Conservation (phyloP, 306 rosid species). For the Ochetophila trinervis region DNA sequence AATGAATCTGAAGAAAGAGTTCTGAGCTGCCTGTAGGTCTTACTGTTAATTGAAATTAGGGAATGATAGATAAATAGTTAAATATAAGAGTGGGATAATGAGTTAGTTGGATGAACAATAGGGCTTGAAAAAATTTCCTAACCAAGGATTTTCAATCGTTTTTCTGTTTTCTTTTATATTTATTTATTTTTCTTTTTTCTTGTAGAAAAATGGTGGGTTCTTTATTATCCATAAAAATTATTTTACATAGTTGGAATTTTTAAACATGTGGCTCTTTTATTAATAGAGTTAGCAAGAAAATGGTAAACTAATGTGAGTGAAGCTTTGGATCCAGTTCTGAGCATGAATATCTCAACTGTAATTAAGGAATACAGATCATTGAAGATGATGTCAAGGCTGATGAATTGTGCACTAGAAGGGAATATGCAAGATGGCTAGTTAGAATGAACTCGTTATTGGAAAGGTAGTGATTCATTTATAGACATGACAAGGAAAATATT, state of each 20-base stretch:
- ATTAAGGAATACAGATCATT: constrained; percentile 68
- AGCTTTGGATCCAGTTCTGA: constrained; percentile 31
- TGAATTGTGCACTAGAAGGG: constrained; percentile 90
- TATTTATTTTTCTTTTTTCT: not conserved
- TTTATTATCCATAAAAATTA: not conserved
- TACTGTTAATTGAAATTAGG: not conserved
- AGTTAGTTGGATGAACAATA: not conserved
- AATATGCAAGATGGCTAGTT: constrained; percentile 89
- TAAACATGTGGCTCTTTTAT: not conserved
- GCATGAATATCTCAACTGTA: constrained; percentile 33
- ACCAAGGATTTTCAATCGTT: not conserved
- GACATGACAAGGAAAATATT: constrained; percentile 12
- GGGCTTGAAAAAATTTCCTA: not conserved
- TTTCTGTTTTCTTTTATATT: not conserved
- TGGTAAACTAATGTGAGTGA: constrained; percentile 3
- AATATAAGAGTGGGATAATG: not conserved
- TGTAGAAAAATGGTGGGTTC: no score
- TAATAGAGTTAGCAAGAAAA: constrained; percentile 1
- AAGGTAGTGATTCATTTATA: constrained; percentile 48
- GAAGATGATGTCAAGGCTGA: constrained; percentile 68
- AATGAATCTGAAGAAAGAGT: not conserved
- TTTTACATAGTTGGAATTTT: constrained; percentile 1
- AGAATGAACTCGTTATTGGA: constrained; percentile 57
- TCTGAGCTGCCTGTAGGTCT: constrained; percentile 2
- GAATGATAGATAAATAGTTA: not conserved